phyloP scores from a whole-genome alignment of 2,329 filamentous ascomycete species.

The Curvularia sp. region DNA sequence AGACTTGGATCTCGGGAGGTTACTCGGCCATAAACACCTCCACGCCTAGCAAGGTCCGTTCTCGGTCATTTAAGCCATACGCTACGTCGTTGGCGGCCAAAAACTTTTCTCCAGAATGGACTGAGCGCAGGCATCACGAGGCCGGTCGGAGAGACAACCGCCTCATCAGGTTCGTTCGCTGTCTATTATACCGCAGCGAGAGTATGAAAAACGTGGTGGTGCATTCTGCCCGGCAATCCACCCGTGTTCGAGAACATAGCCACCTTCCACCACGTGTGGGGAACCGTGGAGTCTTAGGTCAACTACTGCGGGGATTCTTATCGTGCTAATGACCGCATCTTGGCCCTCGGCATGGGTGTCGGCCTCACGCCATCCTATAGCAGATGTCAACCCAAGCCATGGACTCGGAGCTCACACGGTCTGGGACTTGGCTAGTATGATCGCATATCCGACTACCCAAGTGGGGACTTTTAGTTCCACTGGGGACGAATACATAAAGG shows the following conservation, averaged over 20 bases:
- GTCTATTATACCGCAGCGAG: neutral
- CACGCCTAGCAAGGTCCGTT: constrained; percentile 21
- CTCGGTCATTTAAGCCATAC: constrained; percentile 26
- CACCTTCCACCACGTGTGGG: constrained; percentile 28
- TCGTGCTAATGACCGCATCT: constrained; percentile 25
- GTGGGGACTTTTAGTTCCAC: constrained; percentile 16
- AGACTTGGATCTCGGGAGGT: constrained; percentile 30
- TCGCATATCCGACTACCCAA: constrained; percentile 19
- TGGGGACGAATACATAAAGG: constrained; percentile 25
- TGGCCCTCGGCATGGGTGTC: constrained; percentile 16
- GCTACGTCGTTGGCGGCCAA: constrained; percentile 14
- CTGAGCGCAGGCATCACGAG: constrained; percentile 11
- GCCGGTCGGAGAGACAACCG: constrained; percentile 15
- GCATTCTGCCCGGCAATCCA: constrained; percentile 15
- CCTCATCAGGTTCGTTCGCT: constrained; percentile 9
- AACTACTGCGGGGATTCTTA: constrained; percentile 31
- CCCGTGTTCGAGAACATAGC: constrained; percentile 23
- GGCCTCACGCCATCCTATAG: constrained; percentile 2
- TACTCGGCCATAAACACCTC: constrained; percentile 30
- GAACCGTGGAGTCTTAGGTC: constrained; percentile 22
- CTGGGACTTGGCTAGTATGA: constrained; percentile 22
- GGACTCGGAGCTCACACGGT: constrained; percentile 19
- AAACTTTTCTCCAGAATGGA: constrained; percentile 17
- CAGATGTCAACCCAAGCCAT: constrained; percentile 20
- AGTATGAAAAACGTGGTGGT: constrained; percentile 17